Conservation (phyloP, 176 grass and related monocot genomes). For the Chrysopogon serrulatus region DNA sequence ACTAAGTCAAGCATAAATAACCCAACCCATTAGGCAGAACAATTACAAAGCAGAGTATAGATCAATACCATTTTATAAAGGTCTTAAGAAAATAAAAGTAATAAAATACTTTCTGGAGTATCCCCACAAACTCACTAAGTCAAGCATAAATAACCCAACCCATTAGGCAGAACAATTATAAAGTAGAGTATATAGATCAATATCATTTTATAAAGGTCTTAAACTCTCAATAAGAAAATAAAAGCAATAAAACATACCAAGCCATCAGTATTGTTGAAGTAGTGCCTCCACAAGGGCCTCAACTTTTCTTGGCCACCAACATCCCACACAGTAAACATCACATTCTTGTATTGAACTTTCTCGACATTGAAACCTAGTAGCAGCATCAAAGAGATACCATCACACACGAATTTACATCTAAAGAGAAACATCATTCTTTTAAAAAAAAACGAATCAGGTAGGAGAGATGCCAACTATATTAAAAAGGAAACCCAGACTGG, state of each 20-base stretch:
- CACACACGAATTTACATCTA: neutral
- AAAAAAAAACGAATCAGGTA: too few relatives aligned
- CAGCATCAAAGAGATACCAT: neutral
- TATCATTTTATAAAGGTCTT: neutral
- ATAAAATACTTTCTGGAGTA: neutral
- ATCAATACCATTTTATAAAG: neutral
- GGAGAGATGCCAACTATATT: too few relatives aligned
- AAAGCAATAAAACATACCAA: slow-evolving; percentile 43
- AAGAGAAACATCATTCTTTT: neutral
- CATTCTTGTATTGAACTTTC: slow-evolving; percentile 85
- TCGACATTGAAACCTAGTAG: slow-evolving; percentile 73
- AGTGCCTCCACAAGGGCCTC: slow-evolving; percentile 80
- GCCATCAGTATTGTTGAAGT: slow-evolving; percentile 83
- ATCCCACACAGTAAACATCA: slow-evolving; percentile 85
- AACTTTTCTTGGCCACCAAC: slow-evolving; percentile 84
- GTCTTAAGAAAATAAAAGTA: too few relatives aligned
- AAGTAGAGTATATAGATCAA: neutral
- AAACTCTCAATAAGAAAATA: too few relatives aligned
- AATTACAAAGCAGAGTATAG: neutral
- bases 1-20: slow-evolving; percentile 1
- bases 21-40: neutral
- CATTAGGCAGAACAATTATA: neutral
- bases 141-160: neutral
- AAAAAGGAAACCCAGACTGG: too few relatives aligned
- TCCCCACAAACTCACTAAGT: neutral